Percentiles rank a stretch among this genome's conserved stretches.
phyloP scores from a whole-genome alignment of 129 eudicot genomes.

The Logfia minima region DNA sequence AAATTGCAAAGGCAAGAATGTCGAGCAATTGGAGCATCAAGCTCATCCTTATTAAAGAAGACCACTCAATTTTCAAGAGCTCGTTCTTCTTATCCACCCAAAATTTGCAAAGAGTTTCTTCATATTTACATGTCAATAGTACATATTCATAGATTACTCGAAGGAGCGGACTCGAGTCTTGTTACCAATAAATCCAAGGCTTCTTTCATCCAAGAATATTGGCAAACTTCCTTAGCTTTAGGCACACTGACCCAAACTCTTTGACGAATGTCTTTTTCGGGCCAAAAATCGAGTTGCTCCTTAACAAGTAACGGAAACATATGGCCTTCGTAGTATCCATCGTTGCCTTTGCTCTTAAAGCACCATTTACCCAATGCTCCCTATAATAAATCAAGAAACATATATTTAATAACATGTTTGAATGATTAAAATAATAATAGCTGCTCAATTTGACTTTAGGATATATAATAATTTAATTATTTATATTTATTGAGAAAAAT shows the following conservation, averaged over 20 bases:
- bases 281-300: constrained; percentile 72
- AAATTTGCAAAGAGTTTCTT: background rate
- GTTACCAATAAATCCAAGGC: constrained; percentile 56
- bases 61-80: no score
- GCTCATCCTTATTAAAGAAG: no score
- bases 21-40: no score
- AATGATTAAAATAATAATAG: background rate
- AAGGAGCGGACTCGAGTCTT: constrained; percentile 39
- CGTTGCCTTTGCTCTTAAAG: constrained; percentile 56
- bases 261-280: constrained; percentile 68
- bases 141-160: background rate
- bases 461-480: background rate
- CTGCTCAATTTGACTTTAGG: constrained; percentile 28
- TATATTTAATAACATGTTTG: background rate
- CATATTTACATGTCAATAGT: constrained; percentile 16
- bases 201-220: constrained; percentile 78
- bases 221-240: constrained; percentile 68
- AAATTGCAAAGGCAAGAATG: no score
- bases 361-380: constrained; percentile 47
- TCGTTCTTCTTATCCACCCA: no score
- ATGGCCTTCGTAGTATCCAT: constrained; percentile 48
- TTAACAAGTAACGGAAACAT: constrained; percentile 74
- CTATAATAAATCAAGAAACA: constrained; percentile 17
- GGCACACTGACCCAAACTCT: constrained; percentile 73
- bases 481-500: background rate